Evolutionary conservation across 768 basidiomycete species (phyloP).

Genomic region (Hericium coralloides): DNA sequence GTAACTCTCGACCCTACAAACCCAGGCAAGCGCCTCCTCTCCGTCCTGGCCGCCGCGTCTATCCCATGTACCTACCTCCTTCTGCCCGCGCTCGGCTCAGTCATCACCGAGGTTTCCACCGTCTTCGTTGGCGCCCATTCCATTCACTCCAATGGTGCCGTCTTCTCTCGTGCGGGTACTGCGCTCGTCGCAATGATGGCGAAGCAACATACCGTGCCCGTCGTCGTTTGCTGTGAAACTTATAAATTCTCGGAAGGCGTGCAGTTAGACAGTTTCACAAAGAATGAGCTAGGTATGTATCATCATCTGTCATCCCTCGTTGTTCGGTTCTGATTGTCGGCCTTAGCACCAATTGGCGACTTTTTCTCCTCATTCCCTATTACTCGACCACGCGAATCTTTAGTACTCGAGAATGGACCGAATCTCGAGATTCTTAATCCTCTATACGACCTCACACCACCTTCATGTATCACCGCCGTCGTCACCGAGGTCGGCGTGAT

Average conservation of each 20-base stretch:
- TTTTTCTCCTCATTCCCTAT: slow-evolving; percentile 25
- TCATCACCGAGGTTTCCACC: slow-evolving; percentile 74
- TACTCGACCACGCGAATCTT: slow-evolving; percentile 23
- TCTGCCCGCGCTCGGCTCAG: slow-evolving; percentile 73
- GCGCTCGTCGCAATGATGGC: slow-evolving; percentile 97
- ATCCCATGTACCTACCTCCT: slow-evolving; percentile 89
- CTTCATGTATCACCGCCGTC: slow-evolving; percentile 87
- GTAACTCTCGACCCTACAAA: no score
- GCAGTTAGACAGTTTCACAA: slow-evolving; percentile 88
- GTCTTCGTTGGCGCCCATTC: slow-evolving; percentile 92
- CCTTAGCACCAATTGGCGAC: slow-evolving; percentile 22
- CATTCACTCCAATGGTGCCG: slow-evolving; percentile 88
- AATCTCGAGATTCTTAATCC: slow-evolving; percentile 78
- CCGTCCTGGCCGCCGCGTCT: slow-evolving; percentile 52
- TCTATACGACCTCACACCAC: slow-evolving; percentile 90
- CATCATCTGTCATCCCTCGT: not conserved
- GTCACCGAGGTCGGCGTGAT: slow-evolving; percentile 97
- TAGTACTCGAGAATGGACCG: slow-evolving; percentile 24
- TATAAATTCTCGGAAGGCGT: slow-evolving; percentile 96
- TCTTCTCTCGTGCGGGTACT: slow-evolving; percentile 90
- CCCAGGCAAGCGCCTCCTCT: slow-evolving; percentile 71
- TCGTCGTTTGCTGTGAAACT: slow-evolving; percentile 96
- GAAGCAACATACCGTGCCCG: slow-evolving; percentile 80
- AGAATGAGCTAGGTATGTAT: slow-evolving; percentile 84
- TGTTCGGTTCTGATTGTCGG: not conserved